These are phyloP conservation scores for Physcomitrium patens DNA, from an alignment of 225 moss, liverwort and hornwort species.

Conservation along the genomic window DNA sequence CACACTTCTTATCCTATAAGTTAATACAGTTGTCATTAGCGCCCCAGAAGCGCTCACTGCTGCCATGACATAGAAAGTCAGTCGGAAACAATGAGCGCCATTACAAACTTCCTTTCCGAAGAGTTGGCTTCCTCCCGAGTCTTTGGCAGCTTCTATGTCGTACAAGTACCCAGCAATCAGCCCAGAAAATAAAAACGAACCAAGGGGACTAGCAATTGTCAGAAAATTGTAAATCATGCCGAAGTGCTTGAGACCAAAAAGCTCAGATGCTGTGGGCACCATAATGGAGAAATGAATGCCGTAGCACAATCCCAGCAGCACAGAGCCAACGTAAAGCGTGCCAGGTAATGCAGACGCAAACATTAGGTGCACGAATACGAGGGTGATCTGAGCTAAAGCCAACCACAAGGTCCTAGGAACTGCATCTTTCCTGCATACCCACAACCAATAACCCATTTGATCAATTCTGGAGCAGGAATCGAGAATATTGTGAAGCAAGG, in stretches of 20 bases:
- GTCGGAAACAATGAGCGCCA: conserved; percentile 81
- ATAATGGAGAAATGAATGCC: conserved; percentile 87
- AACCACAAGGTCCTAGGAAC: conserved; percentile 85
- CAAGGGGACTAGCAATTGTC: conserved; percentile 69
- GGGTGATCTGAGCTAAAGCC: conserved; percentile 56
- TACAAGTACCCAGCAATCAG: conserved; percentile 86
- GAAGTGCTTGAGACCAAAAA: conserved; percentile 85
- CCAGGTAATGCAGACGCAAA: conserved; percentile 77
- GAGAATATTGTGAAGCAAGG: neutral
- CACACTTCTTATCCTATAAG: conserved; percentile 63
- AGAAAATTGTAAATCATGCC: conserved; percentile 94
- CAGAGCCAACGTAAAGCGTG: conserved; percentile 66
- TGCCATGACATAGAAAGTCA: conserved; percentile 81
- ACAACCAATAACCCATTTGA: neutral
- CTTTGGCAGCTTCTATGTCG: conserved; percentile 69
- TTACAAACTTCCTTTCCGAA: conserved; percentile 44
- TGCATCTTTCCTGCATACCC: conserved; percentile 62
- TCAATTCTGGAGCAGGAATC: neutral
- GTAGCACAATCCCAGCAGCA: conserved; percentile 69
- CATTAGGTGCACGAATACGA: conserved; percentile 69
- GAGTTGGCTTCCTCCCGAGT: conserved; percentile 15
- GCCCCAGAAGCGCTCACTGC: conserved; percentile 54
- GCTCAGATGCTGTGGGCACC: conserved; percentile 92
- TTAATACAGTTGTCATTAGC: conserved; percentile 58
- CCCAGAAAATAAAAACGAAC: conserved; percentile 85